Percentiles rank a stretch among this genome's conserved stretches.
These are phyloP conservation scores for Leccinum holopus DNA, from an alignment of 1,284 basidiomycete species.

Conservation along the genomic window DNA sequence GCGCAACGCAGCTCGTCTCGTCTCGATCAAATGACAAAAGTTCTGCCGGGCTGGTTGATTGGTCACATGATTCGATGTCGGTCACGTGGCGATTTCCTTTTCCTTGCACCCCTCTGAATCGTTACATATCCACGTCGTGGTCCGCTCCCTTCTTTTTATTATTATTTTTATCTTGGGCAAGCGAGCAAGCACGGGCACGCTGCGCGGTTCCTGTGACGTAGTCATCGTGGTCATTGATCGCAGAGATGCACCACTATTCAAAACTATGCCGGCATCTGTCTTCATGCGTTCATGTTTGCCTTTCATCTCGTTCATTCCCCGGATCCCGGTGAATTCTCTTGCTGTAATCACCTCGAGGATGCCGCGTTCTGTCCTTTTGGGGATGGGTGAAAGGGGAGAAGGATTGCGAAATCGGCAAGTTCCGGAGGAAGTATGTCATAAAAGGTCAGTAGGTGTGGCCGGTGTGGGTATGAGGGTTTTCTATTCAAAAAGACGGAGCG, in stretches of 20 bases:
- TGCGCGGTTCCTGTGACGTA: constrained; percentile 33
- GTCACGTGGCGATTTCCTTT: constrained; percentile 7
- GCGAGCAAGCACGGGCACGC: background rate
- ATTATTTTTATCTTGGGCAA: background rate
- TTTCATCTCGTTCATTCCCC: constrained; percentile 1
- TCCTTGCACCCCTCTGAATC: background rate
- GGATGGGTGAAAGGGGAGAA: background rate
- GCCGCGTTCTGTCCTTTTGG: constrained; percentile 20
- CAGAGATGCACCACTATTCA: constrained; percentile 1
- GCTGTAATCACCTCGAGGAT: constrained; percentile 35
- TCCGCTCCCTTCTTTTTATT: background rate
- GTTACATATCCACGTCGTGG: constrained; percentile 19
- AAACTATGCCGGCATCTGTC: constrained; percentile 4
- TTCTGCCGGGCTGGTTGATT: background rate
- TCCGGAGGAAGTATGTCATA: background rate
- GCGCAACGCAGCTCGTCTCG: background rate
- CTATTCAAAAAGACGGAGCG: background rate
- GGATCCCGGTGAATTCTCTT: constrained; percentile 12
- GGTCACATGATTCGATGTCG: constrained; percentile 6
- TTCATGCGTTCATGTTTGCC: constrained; percentile 9
- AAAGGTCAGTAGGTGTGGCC: background rate
- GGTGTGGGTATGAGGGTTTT: constrained; percentile 20
- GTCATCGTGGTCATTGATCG: constrained; percentile 5
- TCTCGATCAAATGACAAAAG: background rate
- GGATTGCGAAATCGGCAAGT: background rate